Conservation (phyloP, 2,329 filamentous ascomycete genomes). For the Penicillium sclerotigenum region DNA sequence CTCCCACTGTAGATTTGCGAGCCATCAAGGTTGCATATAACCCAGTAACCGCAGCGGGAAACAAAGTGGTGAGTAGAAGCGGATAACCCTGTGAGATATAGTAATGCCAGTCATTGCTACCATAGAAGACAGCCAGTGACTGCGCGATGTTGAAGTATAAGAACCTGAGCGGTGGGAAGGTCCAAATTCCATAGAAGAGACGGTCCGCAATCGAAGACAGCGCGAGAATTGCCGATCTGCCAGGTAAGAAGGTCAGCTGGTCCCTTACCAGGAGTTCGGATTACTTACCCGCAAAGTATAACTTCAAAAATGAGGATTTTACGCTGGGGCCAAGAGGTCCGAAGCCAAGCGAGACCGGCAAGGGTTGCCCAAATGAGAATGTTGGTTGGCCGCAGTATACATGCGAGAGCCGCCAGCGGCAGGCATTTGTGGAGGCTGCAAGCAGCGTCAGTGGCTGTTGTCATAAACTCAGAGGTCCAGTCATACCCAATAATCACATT, state of each 20-base stretch:
- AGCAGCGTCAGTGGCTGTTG: constrained; percentile 8
- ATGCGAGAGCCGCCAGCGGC: constrained; percentile 73
- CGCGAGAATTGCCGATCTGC: constrained; percentile 56
- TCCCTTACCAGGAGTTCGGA: not conserved
- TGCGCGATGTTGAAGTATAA: constrained; percentile 88
- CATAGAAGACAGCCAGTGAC: constrained; percentile 88
- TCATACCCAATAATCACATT: constrained; percentile 28
- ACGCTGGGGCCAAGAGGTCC: constrained; percentile 43
- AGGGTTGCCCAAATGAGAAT: constrained; percentile 76
- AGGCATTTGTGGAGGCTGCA: constrained; percentile 62
- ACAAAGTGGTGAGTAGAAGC: constrained; percentile 74
- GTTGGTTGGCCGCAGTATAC: constrained; percentile 86
- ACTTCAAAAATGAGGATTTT: constrained; percentile 61
- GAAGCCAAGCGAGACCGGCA: constrained; percentile 52
- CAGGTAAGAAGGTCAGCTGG: constrained; percentile 11
- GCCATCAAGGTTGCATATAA: constrained; percentile 54
- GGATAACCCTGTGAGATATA: constrained; percentile 88
- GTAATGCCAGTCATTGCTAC: constrained; percentile 85
- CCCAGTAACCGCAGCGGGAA: constrained; percentile 71
- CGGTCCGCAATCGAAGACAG: constrained; percentile 68
- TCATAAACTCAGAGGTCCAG: constrained; percentile 1
- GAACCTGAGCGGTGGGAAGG: constrained; percentile 82
- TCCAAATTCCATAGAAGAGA: constrained; percentile 79
- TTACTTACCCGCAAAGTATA: constrained; percentile 54
- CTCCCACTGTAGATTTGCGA: constrained; percentile 32